Evolutionary conservation across 2,329 filamentous ascomycete genomes (phyloP).

Genomic region (Trichoderma semiorbis): DNA sequence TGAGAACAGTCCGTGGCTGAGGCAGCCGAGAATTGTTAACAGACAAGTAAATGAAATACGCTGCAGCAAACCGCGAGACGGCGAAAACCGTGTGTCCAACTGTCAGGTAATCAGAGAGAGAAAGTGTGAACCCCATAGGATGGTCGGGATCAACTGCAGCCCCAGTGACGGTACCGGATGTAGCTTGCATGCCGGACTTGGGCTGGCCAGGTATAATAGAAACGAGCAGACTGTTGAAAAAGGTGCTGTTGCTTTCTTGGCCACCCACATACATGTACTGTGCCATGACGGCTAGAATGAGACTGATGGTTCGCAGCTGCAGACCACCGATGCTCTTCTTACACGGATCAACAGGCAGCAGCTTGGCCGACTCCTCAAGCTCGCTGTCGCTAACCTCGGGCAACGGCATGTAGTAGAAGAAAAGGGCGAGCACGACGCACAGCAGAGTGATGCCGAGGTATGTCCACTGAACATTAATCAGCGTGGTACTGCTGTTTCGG

Average conservation of each 20-base stretch:
- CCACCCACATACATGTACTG: conserved; percentile 78
- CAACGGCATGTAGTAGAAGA: conserved; percentile 66
- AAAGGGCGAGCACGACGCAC: conserved; percentile 65
- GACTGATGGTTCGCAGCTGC: conserved; percentile 51
- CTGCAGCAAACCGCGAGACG: conserved; percentile 67
- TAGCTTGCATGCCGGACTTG: conserved; percentile 23
- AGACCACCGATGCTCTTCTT: conserved; percentile 49
- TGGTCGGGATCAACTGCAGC: conserved; percentile 28
- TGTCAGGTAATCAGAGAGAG: conserved; percentile 64
- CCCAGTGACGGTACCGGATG: conserved; percentile 23
- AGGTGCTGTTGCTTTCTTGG: conserved; percentile 64
- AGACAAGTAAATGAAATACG: conserved; percentile 58
- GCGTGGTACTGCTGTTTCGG: conserved; percentile 37
- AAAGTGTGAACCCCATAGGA: conserved; percentile 47
- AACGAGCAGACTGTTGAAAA: conserved; percentile 52
- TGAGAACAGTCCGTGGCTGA: conserved; percentile 67
- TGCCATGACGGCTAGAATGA: conserved; percentile 68
- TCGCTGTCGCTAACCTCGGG: conserved; percentile 58
- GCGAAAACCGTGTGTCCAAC: conserved; percentile 72
- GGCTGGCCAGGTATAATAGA: conserved; percentile 35
- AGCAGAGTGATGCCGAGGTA: conserved; percentile 78
- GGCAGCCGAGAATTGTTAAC: conserved; percentile 49
- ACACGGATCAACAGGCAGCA: conserved; percentile 48
- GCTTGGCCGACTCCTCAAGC: conserved; percentile 46
- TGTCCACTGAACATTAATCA: conserved; percentile 78